A percentile compares a stretch with the other conserved stretches of the same genome.
Conservation (phyloP, 257 asterid genomes). For the Paulownia fortunei region DNA sequence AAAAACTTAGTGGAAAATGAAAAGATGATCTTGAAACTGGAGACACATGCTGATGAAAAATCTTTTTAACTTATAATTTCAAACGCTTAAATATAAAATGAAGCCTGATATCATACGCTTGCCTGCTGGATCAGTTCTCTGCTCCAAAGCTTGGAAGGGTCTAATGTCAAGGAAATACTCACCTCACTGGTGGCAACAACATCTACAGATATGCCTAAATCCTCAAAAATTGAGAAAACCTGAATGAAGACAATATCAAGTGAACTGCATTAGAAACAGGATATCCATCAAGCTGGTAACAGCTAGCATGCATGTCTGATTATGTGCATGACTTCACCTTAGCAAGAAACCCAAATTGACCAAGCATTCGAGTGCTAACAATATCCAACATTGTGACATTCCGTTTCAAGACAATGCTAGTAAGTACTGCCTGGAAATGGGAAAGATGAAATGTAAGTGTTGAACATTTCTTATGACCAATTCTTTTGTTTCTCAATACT, state of each 20-base stretch:
- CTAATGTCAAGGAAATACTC: conserved; percentile 88
- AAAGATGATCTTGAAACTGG: conserved; percentile 11
- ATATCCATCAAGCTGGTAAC: background rate
- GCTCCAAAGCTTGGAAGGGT: conserved; percentile 96
- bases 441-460: conserved; percentile 16
- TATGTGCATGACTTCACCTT: conserved; percentile 54
- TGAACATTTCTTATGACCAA: conserved; percentile 8
- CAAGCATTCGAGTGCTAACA: conserved; percentile 93
- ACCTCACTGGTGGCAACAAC: conserved; percentile 98
- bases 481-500: background rate
- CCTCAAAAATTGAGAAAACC: conserved; percentile 90
- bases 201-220: conserved; percentile 92
- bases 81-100: conserved; percentile 10
- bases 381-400: conserved; percentile 94
- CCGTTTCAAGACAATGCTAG: conserved; percentile 90
- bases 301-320: background rate
- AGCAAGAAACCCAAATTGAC: conserved; percentile 92
- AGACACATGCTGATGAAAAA: conserved; percentile 4
- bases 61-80: background rate
- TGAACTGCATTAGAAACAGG: conserved; percentile 23
- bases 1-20: background rate
- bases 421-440: conserved; percentile 80
- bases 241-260: conserved; percentile 37
- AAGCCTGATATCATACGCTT: conserved; percentile 49
- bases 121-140: conserved; percentile 97